phyloP scores from a whole-genome alignment of 139 green algal genomes.

The Haematococcus lacustris region DNA sequence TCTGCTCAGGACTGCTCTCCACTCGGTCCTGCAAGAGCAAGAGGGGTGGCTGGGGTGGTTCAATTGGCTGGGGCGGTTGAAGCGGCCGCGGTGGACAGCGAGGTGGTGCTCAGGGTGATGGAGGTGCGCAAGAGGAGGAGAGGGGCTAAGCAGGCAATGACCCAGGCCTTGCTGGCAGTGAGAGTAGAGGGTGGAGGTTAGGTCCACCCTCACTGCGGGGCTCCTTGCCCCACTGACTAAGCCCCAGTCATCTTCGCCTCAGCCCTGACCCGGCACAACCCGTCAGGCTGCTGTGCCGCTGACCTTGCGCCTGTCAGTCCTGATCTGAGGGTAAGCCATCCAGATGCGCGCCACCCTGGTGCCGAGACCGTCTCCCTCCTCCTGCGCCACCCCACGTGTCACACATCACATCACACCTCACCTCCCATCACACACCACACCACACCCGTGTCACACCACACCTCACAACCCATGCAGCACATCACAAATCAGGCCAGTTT shows the following conservation, averaged over 20 bases:
- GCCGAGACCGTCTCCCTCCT: slow-evolving; percentile 26
- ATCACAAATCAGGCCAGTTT: no score
- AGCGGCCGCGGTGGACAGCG: background rate
- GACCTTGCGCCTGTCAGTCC: slow-evolving; percentile 65
- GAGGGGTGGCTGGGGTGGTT: background rate
- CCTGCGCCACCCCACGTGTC: no score
- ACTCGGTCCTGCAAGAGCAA: slow-evolving; percentile 60
- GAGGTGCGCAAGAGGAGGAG: background rate
- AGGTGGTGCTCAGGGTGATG: background rate
- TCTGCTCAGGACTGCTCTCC: slow-evolving; percentile 73
- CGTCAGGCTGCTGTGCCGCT: background rate
- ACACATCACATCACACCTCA: no score
- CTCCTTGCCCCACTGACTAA: no score
- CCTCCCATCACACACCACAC: no score
- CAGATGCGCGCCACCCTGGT: slow-evolving; percentile 41
- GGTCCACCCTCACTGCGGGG: no score
- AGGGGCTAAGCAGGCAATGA: background rate
- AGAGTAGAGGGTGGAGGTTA: background rate
- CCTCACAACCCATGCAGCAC: no score
- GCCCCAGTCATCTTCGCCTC: background rate
- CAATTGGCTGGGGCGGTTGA: background rate
- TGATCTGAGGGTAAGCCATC: slow-evolving; percentile 61
- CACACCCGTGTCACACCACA: no score
- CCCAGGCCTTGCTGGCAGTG: background rate
- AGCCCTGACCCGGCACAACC: background rate